phyloP scores from a whole-genome alignment of 2,329 filamentous ascomycete genomes.

The Fusarium nanum region DNA sequence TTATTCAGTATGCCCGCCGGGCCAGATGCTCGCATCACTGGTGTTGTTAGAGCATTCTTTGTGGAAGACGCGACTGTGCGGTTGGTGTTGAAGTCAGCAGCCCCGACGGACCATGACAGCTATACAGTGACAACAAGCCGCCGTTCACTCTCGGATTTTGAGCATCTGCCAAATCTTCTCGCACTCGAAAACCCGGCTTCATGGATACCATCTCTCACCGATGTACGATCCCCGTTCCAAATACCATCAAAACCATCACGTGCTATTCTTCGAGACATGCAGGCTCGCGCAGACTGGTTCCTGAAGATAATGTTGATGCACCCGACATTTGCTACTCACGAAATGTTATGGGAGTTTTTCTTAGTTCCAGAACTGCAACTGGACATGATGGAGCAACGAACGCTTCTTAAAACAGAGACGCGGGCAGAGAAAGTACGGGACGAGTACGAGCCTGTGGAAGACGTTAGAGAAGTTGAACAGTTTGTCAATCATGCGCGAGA shows the following conservation, averaged over 20 bases:
- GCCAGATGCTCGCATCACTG: conserved; percentile 84
- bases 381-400: conserved; percentile 89
- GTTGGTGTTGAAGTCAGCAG: conserved; percentile 93
- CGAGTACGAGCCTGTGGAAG: conserved; percentile 85
- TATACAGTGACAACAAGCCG: conserved; percentile 96
- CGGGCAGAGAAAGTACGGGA: conserved; percentile 87
- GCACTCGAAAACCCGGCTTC: conserved; percentile 92
- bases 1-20: conserved; percentile 80
- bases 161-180: conserved; percentile 86
- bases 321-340: conserved; percentile 93
- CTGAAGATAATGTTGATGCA: conserved; percentile 87
- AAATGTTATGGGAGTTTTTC: conserved; percentile 99
- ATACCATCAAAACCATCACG: conserved; percentile 92
- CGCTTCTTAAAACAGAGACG: conserved; percentile 84
- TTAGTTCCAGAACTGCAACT: conserved; percentile 93
- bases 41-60: conserved; percentile 94
- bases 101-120: conserved; percentile 81
- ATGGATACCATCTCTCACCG: conserved; percentile 85
- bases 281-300: conserved; percentile 87
- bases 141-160: conserved; percentile 88
- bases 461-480: conserved; percentile 88
- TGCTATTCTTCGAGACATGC: conserved; percentile 86
- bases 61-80: conserved; percentile 96
- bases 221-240: conserved; percentile 88
- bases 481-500: conserved; percentile 93